Evolutionary conservation across 345 rosid genomes (phyloP).

Genomic region (Barbarea vulgaris): DNA sequence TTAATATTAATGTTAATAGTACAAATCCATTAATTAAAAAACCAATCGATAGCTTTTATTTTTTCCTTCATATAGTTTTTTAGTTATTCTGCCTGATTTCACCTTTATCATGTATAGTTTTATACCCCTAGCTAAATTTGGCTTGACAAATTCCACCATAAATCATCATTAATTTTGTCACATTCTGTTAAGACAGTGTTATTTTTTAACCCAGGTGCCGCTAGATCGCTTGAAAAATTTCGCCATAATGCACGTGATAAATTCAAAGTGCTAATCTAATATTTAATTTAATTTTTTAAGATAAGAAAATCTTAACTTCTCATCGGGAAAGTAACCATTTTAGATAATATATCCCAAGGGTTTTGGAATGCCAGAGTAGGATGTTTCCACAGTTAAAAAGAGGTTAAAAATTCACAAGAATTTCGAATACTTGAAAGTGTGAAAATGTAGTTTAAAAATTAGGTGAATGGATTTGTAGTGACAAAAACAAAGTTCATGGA

Average conservation of each 20-base stretch:
- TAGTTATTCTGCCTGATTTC: background rate
- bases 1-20: no score
- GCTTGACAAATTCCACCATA: background rate
- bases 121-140: background rate
- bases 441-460: no score
- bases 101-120: background rate
- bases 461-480: background rate
- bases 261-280: background rate
- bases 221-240: background rate
- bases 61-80: no score
- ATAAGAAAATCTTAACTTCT: constrained; percentile 8
- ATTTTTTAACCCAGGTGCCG: no score
- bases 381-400: no score
- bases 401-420: no score
- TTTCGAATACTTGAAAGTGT: no score
- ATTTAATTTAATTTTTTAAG: background rate
- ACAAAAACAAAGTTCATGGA: background rate
- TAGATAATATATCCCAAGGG: constrained; percentile 8
- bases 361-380: background rate
- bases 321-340: no score
- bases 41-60: no score
- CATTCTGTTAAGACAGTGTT: no score
- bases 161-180: background rate
- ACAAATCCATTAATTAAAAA: no score
- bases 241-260: background rate